Conservation (phyloP, 1,284 basidiomycete genomes). For the Malassezia vespertilionis region DNA sequence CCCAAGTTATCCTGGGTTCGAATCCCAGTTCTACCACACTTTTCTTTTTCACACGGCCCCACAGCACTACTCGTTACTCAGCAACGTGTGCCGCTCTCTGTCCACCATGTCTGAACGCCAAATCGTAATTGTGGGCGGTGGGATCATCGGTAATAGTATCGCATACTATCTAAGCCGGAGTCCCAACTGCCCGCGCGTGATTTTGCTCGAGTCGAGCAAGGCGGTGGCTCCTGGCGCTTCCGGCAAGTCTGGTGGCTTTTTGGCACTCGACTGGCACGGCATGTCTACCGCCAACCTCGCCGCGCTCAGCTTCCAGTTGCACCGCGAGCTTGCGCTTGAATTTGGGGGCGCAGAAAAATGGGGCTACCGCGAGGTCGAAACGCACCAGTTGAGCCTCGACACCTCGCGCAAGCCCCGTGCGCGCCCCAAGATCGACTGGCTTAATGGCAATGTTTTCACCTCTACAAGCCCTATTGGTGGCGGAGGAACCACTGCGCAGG, state of each 20-base stretch:
- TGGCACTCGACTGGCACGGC: slow-evolving; percentile 66
- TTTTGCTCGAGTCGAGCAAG: slow-evolving; percentile 63
- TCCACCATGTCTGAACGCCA: slow-evolving; percentile 18
- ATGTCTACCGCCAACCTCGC: slow-evolving; percentile 53
- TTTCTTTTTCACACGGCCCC: slow-evolving; percentile 3
- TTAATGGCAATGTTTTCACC: slow-evolving; percentile 39
- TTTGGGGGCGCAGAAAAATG: slow-evolving; percentile 62
- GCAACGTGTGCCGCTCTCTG: background rate
- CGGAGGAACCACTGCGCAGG: slow-evolving; percentile 59
- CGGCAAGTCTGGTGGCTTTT: slow-evolving; percentile 82
- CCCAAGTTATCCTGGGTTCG: slow-evolving; percentile 23
- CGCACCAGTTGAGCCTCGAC: slow-evolving; percentile 30
- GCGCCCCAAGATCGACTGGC: slow-evolving; percentile 37
- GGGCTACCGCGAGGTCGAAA: slow-evolving; percentile 66
- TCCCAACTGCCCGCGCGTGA: slow-evolving; percentile 29
- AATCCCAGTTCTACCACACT: slow-evolving; percentile 21
- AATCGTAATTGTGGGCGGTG: slow-evolving; percentile 49
- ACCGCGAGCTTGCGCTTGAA: slow-evolving; percentile 63
- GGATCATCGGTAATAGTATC: slow-evolving; percentile 72
- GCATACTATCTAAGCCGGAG: slow-evolving; percentile 59
- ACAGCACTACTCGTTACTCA: background rate
- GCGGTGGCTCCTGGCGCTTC: slow-evolving; percentile 58
- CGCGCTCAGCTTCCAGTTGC: slow-evolving; percentile 66
- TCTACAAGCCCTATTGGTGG: slow-evolving; percentile 47
- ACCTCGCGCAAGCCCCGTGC: slow-evolving; percentile 20